Evolutionary conservation across 768 basidiomycete species (phyloP).

Genomic region (Pholiota molesta): DNA sequence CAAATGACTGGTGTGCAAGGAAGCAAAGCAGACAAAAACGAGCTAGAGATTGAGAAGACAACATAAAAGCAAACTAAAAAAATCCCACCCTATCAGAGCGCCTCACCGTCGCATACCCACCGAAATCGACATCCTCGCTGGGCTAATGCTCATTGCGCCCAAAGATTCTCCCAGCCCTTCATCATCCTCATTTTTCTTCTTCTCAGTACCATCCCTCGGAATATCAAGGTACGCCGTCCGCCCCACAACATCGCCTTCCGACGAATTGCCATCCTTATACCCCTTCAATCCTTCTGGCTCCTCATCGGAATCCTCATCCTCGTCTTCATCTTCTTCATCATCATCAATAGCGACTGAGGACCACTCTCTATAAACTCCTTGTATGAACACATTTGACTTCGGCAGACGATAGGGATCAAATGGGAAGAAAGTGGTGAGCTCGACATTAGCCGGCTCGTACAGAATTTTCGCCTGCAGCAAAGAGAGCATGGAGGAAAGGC

Average conservation of each 20-base stretch:
- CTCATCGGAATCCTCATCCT: constrained; percentile 49
- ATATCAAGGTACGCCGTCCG: constrained; percentile 10
- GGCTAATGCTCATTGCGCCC: constrained; percentile 86
- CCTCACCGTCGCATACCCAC: constrained; percentile 15
- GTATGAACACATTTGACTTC: constrained; percentile 74
- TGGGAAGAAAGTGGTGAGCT: constrained; percentile 94
- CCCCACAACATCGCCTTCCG: not conserved
- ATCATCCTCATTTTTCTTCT: constrained; percentile 35
- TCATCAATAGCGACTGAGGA: constrained; percentile 76
- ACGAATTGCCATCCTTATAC: constrained; percentile 13
- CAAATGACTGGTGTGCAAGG: no score
- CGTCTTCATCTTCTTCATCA: constrained; percentile 67
- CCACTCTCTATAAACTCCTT: constrained; percentile 91
- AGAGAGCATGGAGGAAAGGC: constrained; percentile 10
- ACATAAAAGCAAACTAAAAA: not conserved
- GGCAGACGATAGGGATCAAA: constrained; percentile 97
- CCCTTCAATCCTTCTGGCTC: constrained; percentile 8
- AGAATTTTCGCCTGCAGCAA: constrained; percentile 18
- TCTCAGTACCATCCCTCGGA: constrained; percentile 1
- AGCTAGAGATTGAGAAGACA: no score
- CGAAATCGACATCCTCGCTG: constrained; percentile 34
- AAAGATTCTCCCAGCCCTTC: constrained; percentile 67
- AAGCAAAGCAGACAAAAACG: no score
- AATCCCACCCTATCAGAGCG: not conserved
- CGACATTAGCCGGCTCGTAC: constrained; percentile 48